These are phyloP conservation scores for Dipteronia sinensis DNA, from an alignment of 345 rosid genomes.

Conservation along the genomic window DNA sequence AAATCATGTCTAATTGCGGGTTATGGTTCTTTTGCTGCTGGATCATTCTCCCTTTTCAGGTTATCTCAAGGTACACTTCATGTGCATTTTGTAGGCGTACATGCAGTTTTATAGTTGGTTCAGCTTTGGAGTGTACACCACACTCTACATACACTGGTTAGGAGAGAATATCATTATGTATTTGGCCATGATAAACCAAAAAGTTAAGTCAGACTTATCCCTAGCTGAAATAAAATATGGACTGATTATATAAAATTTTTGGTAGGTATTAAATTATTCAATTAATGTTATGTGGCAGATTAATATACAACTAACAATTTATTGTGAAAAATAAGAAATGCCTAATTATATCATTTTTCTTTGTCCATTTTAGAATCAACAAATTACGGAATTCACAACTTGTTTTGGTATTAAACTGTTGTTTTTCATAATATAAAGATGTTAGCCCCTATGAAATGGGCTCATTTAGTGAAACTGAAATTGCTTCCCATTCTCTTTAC, in stretches of 20 bases:
- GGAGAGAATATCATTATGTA: background rate
- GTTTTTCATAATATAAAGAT: no score
- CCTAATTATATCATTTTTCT: no score
- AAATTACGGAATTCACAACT: no score
- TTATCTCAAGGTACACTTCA: conserved; percentile 67
- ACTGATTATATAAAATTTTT: no score
- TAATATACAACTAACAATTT: no score
- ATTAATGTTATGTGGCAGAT: no score
- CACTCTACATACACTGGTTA: background rate
- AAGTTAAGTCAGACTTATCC: background rate
- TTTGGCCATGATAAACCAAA: background rate
- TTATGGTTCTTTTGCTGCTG: conserved; percentile 45
- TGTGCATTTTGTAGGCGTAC: conserved; percentile 11
- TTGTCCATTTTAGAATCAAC: no score
- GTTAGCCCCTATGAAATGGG: no score
- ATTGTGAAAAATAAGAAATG: no score
- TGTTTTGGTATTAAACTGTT: no score
- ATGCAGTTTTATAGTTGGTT: conserved; percentile 13
- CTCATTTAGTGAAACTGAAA: background rate
- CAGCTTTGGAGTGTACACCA: background rate
- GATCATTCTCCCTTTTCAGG: conserved; percentile 55
- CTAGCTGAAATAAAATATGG: no score
- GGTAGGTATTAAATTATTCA: no score
- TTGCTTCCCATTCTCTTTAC: background rate
- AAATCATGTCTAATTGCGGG: conserved; percentile 46